Percentiles rank a stretch among this genome's conserved stretches.
Evolutionary conservation across 805 yeast species (phyloP).

Genomic region (Citeromyces nyonsensis): DNA sequence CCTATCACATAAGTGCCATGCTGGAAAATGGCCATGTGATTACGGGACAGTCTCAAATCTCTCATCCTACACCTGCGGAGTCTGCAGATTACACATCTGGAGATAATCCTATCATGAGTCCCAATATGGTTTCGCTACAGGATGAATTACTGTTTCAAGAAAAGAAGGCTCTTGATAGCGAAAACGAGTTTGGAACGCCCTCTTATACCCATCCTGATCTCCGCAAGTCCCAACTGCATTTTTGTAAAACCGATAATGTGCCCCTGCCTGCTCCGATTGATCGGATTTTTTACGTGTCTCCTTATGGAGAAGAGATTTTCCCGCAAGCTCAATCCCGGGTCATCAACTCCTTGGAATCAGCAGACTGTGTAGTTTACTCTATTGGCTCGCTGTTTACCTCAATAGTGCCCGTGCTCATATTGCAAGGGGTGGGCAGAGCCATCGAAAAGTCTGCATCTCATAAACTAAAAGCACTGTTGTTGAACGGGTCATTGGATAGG

Average conservation of each 20-base stretch:
- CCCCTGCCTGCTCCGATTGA: slow-evolving; percentile 66
- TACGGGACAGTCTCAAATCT: slow-evolving; percentile 86
- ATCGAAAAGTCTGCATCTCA: slow-evolving; percentile 14
- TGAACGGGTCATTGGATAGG: slow-evolving; percentile 67
- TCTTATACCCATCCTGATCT: slow-evolving; percentile 72
- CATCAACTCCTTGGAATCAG: slow-evolving; percentile 25
- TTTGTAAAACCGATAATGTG: slow-evolving; percentile 38
- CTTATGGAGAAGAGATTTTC: slow-evolving; percentile 74
- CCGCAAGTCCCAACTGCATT: slow-evolving; percentile 58
- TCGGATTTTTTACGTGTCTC: slow-evolving; percentile 66
- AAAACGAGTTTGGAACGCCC: slow-evolving; percentile 43
- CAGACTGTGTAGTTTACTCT: slow-evolving; percentile 53
- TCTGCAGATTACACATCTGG: not conserved
- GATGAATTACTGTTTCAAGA: not conserved
- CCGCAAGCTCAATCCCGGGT: slow-evolving; percentile 62
- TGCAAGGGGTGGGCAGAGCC: slow-evolving; percentile 60
- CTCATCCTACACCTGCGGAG: slow-evolving; percentile 51
- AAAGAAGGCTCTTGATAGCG: slow-evolving; percentile 14
- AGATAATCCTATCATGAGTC: slow-evolving; percentile 1
- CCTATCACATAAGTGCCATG: slow-evolving; percentile 73
- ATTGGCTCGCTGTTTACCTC: slow-evolving; percentile 88
- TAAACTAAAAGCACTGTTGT: slow-evolving; percentile 32
- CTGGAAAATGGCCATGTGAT: slow-evolving; percentile 56
- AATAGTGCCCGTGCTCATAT: slow-evolving; percentile 59
- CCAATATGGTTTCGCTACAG: not conserved